Evolutionary conservation across 2,329 filamentous ascomycete species (phyloP).

Genomic region (Pseudodiploospora longispora): DNA sequence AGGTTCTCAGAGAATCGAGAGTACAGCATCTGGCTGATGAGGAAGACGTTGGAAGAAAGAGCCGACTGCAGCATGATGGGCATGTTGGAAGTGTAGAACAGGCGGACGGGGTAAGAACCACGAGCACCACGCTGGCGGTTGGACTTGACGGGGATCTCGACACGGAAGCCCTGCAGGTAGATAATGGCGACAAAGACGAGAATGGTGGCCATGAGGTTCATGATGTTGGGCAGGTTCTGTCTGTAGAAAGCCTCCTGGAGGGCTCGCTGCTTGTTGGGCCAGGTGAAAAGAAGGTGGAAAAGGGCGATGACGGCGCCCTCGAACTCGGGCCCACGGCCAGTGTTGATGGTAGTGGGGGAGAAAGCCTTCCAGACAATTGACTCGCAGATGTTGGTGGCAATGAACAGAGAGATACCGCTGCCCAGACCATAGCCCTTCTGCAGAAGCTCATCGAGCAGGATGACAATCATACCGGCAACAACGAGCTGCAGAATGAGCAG

Average conservation of each 20-base stretch:
- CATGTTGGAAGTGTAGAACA: slow-evolving; percentile 99
- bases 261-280: slow-evolving; percentile 98
- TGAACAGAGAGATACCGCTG: slow-evolving; percentile 98
- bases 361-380: slow-evolving; percentile 99
- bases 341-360: slow-evolving; percentile 98
- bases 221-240: slow-evolving; percentile 98
- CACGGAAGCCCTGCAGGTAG: slow-evolving; percentile 98
- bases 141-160: slow-evolving; percentile 99
- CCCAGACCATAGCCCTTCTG: slow-evolving; percentile 99
- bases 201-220: slow-evolving; percentile 93
- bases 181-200: slow-evolving; percentile 94
- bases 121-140: slow-evolving; percentile 97
- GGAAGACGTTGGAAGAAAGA: slow-evolving; percentile 96
- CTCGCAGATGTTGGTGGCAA: slow-evolving; percentile 99
- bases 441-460: slow-evolving; percentile 95
- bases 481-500: slow-evolving; percentile 97
- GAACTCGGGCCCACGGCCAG: slow-evolving; percentile 96
- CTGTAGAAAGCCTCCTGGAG: slow-evolving; percentile 98
- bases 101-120: slow-evolving; percentile 93
- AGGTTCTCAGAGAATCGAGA: slow-evolving; percentile 98
- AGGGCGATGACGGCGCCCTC: slow-evolving; percentile 97
- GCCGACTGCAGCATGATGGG: slow-evolving; percentile 99
- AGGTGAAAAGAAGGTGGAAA: slow-evolving; percentile 95
- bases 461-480: slow-evolving; percentile 95
- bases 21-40: slow-evolving; percentile 99